These are phyloP conservation scores for Mallotus repandus DNA, from an alignment of 441 rosid species.

Conservation along the genomic window DNA sequence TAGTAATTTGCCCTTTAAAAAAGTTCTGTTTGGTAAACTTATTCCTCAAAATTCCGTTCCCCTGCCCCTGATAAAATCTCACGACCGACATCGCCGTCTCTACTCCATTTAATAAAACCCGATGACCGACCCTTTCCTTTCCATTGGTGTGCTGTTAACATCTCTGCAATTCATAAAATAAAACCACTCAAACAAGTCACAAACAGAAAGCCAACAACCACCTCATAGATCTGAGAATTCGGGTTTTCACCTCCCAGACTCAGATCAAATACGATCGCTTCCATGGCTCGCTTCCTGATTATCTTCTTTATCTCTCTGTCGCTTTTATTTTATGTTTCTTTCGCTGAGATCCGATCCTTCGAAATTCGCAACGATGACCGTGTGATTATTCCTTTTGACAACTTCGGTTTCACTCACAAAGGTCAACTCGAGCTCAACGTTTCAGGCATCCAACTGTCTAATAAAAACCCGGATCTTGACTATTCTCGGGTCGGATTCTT, in stretches of 20 bases:
- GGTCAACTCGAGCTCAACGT: slow-evolving; percentile 77
- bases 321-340: slow-evolving; percentile 31
- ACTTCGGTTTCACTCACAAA: slow-evolving; percentile 80
- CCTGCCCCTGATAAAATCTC: no score
- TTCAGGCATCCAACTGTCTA: slow-evolving; percentile 47
- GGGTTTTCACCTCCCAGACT: neutral
- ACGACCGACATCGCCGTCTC: slow-evolving; percentile 8
- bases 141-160: neutral
- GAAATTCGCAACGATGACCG: slow-evolving; percentile 75
- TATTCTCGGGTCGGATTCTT: slow-evolving; percentile 73
- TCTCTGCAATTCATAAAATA: neutral
- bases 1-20: neutral
- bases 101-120: neutral
- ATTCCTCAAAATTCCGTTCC: no score
- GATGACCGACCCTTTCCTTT: neutral
- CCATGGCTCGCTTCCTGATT: slow-evolving; percentile 39
- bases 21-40: neutral
- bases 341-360: slow-evolving; percentile 65
- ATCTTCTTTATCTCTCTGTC: slow-evolving; percentile 19
- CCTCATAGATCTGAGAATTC: slow-evolving; percentile 15
- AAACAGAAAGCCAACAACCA: neutral
- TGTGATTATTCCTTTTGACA: slow-evolving; percentile 65
- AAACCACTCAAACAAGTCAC: neutral
- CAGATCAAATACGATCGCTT: neutral
- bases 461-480: slow-evolving; percentile 58